phyloP scores from a whole-genome alignment of 2,329 filamentous ascomycete genomes.

The Leptodontidium sp. region DNA sequence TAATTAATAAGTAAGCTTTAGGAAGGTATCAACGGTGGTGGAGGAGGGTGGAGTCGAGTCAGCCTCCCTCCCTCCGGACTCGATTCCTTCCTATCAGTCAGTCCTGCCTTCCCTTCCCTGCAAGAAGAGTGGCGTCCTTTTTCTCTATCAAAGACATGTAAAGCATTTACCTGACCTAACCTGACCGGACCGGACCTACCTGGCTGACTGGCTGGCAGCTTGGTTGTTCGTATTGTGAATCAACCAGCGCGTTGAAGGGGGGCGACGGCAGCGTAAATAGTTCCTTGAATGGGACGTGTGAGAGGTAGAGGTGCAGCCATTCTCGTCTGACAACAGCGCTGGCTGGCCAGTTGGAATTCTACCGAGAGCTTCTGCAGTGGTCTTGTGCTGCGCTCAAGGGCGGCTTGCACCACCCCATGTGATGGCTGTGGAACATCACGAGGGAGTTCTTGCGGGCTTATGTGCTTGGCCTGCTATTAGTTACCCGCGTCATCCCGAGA shows the following conservation, averaged over 20 bases:
- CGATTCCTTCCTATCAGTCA: constrained; percentile 3
- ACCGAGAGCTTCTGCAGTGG: constrained; percentile 2
- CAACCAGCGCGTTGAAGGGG: constrained; percentile 1
- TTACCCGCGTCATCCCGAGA: not conserved
- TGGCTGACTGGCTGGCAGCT: not conserved
- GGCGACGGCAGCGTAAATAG: constrained; percentile 12
- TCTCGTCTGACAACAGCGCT: constrained; percentile 12
- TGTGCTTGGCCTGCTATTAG: not conserved
- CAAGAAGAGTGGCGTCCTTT: not conserved
- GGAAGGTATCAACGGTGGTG: constrained; percentile 5
- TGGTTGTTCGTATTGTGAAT: constrained; percentile 16
- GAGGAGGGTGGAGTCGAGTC: constrained; percentile 2
- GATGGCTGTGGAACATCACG: constrained; percentile 19
- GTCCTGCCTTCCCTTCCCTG: not conserved
- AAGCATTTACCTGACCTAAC: not conserved
- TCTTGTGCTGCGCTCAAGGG: constrained; percentile 7
- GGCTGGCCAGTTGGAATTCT: constrained; percentile 16
- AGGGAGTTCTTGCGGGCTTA: not conserved
- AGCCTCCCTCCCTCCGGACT: not conserved
- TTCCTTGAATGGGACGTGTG: not conserved
- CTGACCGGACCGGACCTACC: not conserved
- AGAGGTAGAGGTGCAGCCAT: constrained; percentile 7
- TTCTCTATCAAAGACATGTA: not conserved
- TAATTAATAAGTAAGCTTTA: not conserved
- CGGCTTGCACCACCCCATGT: not conserved